phyloP scores from a whole-genome alignment of 805 yeast species.

The Barnettozyma californica region DNA sequence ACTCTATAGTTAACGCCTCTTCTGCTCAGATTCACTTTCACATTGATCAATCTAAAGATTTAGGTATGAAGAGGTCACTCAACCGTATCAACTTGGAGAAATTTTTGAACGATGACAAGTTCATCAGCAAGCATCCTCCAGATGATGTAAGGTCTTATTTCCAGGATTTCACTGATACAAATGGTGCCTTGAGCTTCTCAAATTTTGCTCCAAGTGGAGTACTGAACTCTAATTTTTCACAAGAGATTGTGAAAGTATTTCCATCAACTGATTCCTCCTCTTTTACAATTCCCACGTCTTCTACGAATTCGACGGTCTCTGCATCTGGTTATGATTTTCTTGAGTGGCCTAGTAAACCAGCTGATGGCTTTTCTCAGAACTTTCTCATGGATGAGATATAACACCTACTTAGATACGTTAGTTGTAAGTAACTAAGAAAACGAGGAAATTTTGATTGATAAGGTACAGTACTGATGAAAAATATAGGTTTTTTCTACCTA shows the following conservation, averaged over 20 bases:
- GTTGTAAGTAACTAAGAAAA: too few relatives aligned
- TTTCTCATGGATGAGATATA: conserved; percentile 12
- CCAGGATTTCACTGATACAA: conserved; percentile 1
- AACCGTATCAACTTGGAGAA: background rate
- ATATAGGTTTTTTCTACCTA: too few relatives aligned
- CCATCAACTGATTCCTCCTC: background rate
- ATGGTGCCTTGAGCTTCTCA: background rate
- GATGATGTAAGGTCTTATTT: background rate
- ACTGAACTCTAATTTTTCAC: background rate
- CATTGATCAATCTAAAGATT: background rate
- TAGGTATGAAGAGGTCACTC: background rate
- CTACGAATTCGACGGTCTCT: background rate
- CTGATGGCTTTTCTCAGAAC: conserved; percentile 12
- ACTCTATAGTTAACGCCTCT: background rate
- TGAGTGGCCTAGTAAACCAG: conserved; percentile 13
- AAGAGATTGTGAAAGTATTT: background rate
- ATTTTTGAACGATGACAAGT: background rate
- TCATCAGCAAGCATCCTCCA: background rate
- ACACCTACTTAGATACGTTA: too few relatives aligned
- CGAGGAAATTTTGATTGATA: too few relatives aligned
- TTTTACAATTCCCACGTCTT: background rate
- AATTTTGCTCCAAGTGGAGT: background rate
- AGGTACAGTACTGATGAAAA: too few relatives aligned
- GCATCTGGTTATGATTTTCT: conserved; percentile 7
- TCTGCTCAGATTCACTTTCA: background rate